These are phyloP conservation scores for Globisporangium rhizosaccharum DNA, from an alignment of 352 stramenopile genomes.

Conservation along the genomic window DNA sequence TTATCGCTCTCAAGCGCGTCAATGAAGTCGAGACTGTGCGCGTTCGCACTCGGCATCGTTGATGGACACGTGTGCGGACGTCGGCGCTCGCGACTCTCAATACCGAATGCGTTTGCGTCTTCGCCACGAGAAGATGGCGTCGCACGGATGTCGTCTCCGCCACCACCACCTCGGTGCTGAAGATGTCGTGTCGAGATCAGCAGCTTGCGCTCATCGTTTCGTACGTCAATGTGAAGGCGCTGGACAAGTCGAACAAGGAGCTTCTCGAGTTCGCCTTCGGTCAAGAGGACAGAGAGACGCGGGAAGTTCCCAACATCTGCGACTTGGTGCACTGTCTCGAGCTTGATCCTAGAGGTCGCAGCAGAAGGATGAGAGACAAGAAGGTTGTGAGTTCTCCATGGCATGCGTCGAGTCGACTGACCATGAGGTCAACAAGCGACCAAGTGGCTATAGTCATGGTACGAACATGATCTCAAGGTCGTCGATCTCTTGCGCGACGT, in stretches of 20 bases:
- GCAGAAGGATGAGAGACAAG: background rate
- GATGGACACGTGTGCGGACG: constrained; percentile 40
- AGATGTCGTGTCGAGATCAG: constrained; percentile 19
- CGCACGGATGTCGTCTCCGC: no score
- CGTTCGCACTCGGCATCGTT: constrained; percentile 26
- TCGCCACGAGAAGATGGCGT: no score
- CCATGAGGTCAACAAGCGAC: no score
- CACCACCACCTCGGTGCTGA: background rate
- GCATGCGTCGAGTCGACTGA: no score
- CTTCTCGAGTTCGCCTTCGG: constrained; percentile 53
- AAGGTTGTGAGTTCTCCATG: no score
- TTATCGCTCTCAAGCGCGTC: background rate
- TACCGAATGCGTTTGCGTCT: background rate
- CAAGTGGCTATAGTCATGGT: background rate
- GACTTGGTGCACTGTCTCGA: constrained; percentile 50
- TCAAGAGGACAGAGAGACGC: constrained; percentile 51
- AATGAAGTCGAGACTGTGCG: no score
- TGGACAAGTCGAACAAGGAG: constrained; percentile 58
- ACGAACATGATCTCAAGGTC: constrained; percentile 72
- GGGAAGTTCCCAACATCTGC: constrained; percentile 51
- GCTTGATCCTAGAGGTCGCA: constrained; percentile 48
- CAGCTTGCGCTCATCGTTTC: constrained; percentile 20
- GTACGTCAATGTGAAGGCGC: constrained; percentile 37
- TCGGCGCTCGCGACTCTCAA: background rate
- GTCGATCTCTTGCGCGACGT: constrained; percentile 53